Conservation (phyloP, 768 basidiomycete species). For the Leccinum fibrillosum region DNA sequence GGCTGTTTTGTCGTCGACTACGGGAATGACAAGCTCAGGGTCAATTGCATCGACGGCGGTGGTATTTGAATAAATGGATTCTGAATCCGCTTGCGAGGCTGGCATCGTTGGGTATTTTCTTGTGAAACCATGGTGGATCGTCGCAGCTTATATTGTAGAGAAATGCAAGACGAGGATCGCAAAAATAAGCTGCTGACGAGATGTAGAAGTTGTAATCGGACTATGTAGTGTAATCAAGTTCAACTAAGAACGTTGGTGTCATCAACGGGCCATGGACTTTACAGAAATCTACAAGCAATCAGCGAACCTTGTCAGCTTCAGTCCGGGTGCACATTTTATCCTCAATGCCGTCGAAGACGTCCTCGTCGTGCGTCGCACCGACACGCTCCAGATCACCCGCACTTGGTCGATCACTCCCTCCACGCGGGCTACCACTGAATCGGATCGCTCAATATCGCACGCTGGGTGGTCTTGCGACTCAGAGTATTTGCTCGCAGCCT, state of each 20-base stretch:
- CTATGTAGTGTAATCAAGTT: not conserved
- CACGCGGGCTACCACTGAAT: slow-evolving; percentile 38
- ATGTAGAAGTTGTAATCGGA: not conserved
- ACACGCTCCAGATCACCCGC: slow-evolving; percentile 78
- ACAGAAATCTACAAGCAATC: slow-evolving; percentile 83
- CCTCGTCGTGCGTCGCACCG: slow-evolving; percentile 78
- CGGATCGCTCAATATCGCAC: slow-evolving; percentile 58
- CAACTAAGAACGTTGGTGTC: not conserved
- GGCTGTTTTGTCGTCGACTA: slow-evolving; percentile 8
- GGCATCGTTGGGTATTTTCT: slow-evolving; percentile 4
- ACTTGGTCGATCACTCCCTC: slow-evolving; percentile 69
- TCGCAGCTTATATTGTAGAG: slow-evolving; percentile 10
- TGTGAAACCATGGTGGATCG: not conserved
- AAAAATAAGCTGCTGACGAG: slow-evolving; percentile 13
- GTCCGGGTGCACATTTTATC: slow-evolving; percentile 84
- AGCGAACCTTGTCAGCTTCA: slow-evolving; percentile 69
- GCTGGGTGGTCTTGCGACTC: slow-evolving; percentile 87
- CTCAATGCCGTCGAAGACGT: slow-evolving; percentile 77
- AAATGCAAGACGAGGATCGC: not conserved
- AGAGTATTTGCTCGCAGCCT: slow-evolving; percentile 80
- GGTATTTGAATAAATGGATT: slow-evolving; percentile 9
- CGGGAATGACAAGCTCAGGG: slow-evolving; percentile 9
- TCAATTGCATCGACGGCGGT: slow-evolving; percentile 16
- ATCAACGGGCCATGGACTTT: slow-evolving; percentile 63
- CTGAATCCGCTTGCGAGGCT: slow-evolving; percentile 9